These are phyloP conservation scores for Porodaedalea pini DNA, from an alignment of 1,284 basidiomycete genomes.

Conservation along the genomic window DNA sequence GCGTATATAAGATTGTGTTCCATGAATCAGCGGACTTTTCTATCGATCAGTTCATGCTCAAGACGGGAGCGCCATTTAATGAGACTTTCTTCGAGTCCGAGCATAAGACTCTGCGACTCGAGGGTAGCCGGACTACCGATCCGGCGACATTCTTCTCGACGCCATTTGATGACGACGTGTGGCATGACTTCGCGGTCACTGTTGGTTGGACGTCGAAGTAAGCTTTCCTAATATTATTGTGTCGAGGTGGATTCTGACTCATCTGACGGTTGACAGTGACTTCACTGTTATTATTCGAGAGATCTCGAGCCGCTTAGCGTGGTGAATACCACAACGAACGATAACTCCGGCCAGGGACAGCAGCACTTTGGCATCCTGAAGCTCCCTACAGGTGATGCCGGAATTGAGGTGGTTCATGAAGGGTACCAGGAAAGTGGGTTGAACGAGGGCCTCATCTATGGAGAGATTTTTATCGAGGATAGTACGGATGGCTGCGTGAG, in stretches of 20 bases:
- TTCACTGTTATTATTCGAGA: slow-evolving; percentile 50
- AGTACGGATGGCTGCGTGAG: slow-evolving; percentile 3
- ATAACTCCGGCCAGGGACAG: slow-evolving; percentile 49
- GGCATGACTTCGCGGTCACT: slow-evolving; percentile 55
- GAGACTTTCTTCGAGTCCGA: background rate
- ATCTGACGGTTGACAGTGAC: background rate
- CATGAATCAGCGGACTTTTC: background rate
- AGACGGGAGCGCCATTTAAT: slow-evolving; percentile 2
- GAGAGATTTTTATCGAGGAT: slow-evolving; percentile 52
- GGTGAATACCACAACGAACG: slow-evolving; percentile 42
- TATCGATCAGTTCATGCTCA: slow-evolving; percentile 7
- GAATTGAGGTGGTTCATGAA: slow-evolving; percentile 51
- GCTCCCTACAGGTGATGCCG: slow-evolving; percentile 30
- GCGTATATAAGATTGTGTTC: slow-evolving; percentile 43
- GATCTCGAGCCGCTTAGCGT: slow-evolving; percentile 40
- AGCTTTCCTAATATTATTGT: background rate
- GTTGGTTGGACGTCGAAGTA: slow-evolving; percentile 8
- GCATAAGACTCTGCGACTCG: background rate
- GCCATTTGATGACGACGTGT: slow-evolving; percentile 40
- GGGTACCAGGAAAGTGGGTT: slow-evolving; percentile 52
- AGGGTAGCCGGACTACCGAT: background rate
- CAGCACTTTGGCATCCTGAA: slow-evolving; percentile 58
- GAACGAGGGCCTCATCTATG: slow-evolving; percentile 51
- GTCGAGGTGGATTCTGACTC: background rate
- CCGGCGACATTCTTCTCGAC: slow-evolving; percentile 38